Conservation (phyloP, 495 filamentous ascomycete species). For the Daldinia bambusicola region DNA sequence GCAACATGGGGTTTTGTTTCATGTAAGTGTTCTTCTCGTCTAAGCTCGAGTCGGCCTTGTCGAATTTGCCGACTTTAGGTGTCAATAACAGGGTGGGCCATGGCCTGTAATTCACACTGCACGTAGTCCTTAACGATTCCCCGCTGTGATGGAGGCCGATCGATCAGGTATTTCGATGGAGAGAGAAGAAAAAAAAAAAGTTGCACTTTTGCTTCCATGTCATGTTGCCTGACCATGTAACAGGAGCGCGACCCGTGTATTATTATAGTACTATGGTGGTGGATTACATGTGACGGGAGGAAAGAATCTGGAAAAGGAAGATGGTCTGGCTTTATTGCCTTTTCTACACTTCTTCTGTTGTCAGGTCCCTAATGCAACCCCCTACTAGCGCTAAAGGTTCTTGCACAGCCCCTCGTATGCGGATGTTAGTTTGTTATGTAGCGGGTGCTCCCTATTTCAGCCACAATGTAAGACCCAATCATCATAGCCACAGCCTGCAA, state of each 20-base stretch:
- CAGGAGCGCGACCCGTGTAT: conserved; percentile 1
- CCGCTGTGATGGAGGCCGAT: neutral
- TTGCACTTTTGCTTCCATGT: neutral
- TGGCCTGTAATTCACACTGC: neutral
- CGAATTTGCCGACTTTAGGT: neutral
- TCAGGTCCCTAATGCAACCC: neutral
- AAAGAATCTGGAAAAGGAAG: neutral
- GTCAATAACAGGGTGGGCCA: neutral
- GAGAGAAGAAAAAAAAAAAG: neutral
- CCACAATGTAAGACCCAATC: conserved; percentile 23
- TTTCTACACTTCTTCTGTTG: conserved; percentile 30
- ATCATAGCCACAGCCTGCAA: conserved; percentile 33
- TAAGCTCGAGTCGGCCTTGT: conserved; percentile 13
- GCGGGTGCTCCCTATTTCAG: conserved; percentile 15
- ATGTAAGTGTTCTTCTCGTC: neutral
- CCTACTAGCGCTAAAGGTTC: conserved; percentile 2
- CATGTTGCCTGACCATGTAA: neutral
- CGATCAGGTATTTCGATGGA: neutral
- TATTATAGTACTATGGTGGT: neutral
- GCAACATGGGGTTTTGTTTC: neutral
- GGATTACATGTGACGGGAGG: neutral
- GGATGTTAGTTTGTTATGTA: neutral
- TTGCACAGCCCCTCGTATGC: conserved; percentile 1
- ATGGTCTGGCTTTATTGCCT: neutral
- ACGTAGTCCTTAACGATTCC: neutral